These are phyloP conservation scores for Apiospora pterosperma DNA, from an alignment of 2,329 filamentous ascomycete species.

Conservation along the genomic window DNA sequence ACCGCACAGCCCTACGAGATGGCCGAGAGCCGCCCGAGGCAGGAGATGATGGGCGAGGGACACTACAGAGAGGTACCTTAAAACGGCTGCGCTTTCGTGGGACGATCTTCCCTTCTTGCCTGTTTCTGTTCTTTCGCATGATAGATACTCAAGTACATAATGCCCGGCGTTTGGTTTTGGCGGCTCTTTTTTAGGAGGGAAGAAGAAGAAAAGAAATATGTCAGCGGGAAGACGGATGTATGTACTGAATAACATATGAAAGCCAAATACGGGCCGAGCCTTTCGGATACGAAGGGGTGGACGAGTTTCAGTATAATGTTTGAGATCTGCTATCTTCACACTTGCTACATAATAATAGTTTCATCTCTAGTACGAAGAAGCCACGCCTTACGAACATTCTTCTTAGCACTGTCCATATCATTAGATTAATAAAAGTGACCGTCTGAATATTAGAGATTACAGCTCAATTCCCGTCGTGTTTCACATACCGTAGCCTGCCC, in stretches of 20 bases:
- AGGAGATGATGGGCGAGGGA: slow-evolving; percentile 33
- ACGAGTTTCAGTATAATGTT: too few species aligned
- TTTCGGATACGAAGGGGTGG: neutral
- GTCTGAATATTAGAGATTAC: neutral
- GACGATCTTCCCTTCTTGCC: neutral
- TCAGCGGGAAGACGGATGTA: neutral
- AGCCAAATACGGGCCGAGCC: neutral
- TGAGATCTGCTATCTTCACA: neutral
- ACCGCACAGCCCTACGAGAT: slow-evolving; percentile 12
- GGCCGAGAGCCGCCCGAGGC: slow-evolving; percentile 24
- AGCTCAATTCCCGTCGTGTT: neutral
- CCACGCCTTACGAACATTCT: neutral
- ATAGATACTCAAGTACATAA: neutral
- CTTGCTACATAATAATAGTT: neutral
- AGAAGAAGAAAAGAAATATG: neutral
- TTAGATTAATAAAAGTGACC: neutral
- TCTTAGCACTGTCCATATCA: neutral
- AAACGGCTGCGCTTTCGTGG: neutral
- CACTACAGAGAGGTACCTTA: slow-evolving; percentile 23
- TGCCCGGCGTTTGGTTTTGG: neutral
- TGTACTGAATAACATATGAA: neutral
- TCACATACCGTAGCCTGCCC: neutral
- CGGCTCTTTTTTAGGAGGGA: neutral
- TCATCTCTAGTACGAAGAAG: neutral
- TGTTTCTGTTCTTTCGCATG: neutral